Evolutionary conservation across 208 protist species (phyloP).

Genomic region (Leishmania tarentolae): DNA sequence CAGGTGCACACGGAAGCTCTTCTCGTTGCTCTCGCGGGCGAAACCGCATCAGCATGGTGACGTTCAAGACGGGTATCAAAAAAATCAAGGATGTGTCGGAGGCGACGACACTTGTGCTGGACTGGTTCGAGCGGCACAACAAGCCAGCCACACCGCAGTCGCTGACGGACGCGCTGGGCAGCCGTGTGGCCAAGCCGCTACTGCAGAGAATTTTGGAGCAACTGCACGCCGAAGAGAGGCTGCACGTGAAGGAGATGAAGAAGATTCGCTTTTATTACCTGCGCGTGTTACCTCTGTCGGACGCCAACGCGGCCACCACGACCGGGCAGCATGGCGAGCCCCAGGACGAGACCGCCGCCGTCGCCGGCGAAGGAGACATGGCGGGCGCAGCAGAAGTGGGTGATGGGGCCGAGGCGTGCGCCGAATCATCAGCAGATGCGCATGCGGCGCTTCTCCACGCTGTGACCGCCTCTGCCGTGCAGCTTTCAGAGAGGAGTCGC

Average conservation of each 20-base stretch:
- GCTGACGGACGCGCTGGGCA: conserved; percentile 85
- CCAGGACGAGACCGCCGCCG: neutral
- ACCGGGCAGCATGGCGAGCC: neutral
- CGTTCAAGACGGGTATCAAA: conserved; percentile 41
- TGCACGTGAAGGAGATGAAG: conserved; percentile 82
- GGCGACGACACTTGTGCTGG: conserved; percentile 44
- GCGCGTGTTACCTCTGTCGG: neutral
- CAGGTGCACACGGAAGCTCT: neutral
- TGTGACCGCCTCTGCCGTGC: neutral
- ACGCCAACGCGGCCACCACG: neutral
- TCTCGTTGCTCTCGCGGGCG: neutral
- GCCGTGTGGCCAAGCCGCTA: conserved; percentile 71
- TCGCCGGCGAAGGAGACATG: neutral
- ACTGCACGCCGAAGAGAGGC: conserved; percentile 43
- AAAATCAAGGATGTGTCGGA: conserved; percentile 57
- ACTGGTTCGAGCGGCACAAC: conserved; percentile 88
- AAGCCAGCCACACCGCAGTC: conserved; percentile 81
- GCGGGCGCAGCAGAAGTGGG: neutral
- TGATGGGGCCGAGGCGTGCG: neutral
- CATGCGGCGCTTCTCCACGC: neutral
- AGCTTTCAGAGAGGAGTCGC: conserved; percentile 10
- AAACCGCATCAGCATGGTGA: conserved; percentile 15
- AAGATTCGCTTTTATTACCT: conserved; percentile 81
- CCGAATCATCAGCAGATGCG: neutral
- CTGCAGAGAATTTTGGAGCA: conserved; percentile 76